Percentiles rank a stretch among this genome's conserved stretches.
phyloP scores from a whole-genome alignment of 495 filamentous ascomycete species.

The Usnea hakonensis region DNA sequence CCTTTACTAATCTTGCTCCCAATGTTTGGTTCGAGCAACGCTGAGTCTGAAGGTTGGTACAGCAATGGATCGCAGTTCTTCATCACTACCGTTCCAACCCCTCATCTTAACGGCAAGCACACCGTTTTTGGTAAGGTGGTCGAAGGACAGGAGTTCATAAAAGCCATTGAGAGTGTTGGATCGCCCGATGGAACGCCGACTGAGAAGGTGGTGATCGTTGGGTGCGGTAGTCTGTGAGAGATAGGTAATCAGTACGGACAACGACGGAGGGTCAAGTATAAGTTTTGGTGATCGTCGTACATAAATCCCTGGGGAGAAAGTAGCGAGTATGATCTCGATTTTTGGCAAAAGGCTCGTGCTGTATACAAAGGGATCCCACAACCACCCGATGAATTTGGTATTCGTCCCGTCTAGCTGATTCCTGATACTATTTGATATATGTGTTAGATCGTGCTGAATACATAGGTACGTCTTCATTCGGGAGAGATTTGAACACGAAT shows the following conservation, averaged over 20 bases:
- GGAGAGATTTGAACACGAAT: no score
- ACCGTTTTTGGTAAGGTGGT: constrained; percentile 77
- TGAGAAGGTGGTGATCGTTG: constrained; percentile 7
- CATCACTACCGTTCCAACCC: constrained; percentile 63
- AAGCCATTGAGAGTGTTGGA: constrained; percentile 60
- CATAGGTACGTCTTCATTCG: no score
- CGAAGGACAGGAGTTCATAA: constrained; percentile 63
- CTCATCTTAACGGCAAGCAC: constrained; percentile 71
- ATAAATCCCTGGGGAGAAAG: background rate
- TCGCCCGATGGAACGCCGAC: background rate
- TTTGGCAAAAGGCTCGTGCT: no score
- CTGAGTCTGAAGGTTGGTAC: background rate
- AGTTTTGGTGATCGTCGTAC: background rate
- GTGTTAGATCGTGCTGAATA: no score
- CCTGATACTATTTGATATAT: no score
- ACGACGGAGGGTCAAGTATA: background rate
- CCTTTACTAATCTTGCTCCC: background rate
- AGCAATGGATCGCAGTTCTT: constrained; percentile 63
- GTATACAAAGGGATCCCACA: no score
- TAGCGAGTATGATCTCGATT: background rate
- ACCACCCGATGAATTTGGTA: no score
- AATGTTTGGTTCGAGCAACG: background rate
- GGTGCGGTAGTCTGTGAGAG: background rate
- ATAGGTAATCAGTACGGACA: background rate
- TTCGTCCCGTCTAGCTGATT: no score